A percentile compares a stretch with the other conserved stretches of the same genome.
phyloP scores from a whole-genome alignment of 345 rosid genomes.

The Turnera subulata region DNA sequence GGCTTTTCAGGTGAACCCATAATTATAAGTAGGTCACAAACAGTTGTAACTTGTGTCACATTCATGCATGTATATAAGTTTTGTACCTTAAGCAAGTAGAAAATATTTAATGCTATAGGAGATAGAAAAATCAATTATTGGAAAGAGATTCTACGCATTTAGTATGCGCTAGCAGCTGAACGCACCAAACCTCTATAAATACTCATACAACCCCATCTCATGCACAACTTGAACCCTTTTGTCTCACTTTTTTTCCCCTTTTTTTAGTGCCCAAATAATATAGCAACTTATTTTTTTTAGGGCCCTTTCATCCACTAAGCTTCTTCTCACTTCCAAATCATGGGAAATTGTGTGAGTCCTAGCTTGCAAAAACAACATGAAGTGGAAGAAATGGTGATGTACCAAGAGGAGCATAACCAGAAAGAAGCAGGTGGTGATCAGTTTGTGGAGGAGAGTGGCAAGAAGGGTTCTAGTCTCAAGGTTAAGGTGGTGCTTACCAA shows the following conservation, averaged over 20 bases:
- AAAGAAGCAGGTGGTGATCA: not conserved
- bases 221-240: too few species aligned
- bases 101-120: too few species aligned
- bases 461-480: constrained; percentile 38
- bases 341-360: constrained; percentile 48
- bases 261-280: constrained; percentile 4
- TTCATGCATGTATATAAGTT: too few species aligned
- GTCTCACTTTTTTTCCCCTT: not conserved
- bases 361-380: constrained; percentile 5
- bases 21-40: not conserved
- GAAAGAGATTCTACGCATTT: constrained; percentile 3
- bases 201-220: too few species aligned
- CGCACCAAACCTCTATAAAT: constrained; percentile 12
- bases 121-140: not conserved
- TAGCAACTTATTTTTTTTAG: not conserved
- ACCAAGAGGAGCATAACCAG: not conserved
- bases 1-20: not conserved
- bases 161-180: too few species aligned
- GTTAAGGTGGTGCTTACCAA: constrained; percentile 72
- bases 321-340: not conserved
- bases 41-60: not conserved
- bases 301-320: not conserved
- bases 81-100: too few species aligned
- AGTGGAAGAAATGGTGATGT: constrained; percentile 2
- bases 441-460: constrained; percentile 16